A percentile compares a stretch with the other conserved stretches of the same genome.
These are phyloP conservation scores for Cochlearia excelsa DNA, from an alignment of 345 rosid species.

Conservation along the genomic window DNA sequence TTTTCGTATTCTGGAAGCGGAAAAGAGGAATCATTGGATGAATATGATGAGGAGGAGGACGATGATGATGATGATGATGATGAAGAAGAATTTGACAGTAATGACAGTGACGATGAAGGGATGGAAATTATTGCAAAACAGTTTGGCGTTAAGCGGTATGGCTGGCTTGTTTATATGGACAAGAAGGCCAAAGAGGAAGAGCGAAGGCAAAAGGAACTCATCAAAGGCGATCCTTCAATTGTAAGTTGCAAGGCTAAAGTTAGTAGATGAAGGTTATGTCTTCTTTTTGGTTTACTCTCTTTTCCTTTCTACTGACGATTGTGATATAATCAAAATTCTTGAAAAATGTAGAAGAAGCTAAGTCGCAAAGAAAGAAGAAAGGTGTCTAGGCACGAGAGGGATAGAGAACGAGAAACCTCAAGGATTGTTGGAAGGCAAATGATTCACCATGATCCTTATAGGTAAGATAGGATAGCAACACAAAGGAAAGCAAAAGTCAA, in stretches of 20 bases:
- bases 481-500: background rate
- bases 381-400: conserved; percentile 92
- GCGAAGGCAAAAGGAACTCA: conserved; percentile 86
- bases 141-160: conserved; percentile 88
- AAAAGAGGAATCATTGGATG: conserved; percentile 54
- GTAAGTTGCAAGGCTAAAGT: conserved; percentile 49
- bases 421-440: conserved; percentile 60
- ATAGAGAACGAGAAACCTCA: conserved; percentile 80
- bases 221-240: conserved; percentile 95
- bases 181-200: conserved; percentile 93
- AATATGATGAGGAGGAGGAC: conserved; percentile 57
- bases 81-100: conserved; percentile 86
- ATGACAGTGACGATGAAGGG: conserved; percentile 90
- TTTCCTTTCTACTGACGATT: conserved; percentile 11
- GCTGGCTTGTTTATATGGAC: conserved; percentile 98
- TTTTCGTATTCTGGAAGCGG: conserved; percentile 79
- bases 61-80: conserved; percentile 82
- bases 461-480: conserved; percentile 39
- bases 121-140: conserved; percentile 92
- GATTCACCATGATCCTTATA: conserved; percentile 83
- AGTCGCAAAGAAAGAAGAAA: conserved; percentile 99
- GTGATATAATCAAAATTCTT: conserved; percentile 24
- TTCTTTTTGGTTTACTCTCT: conserved; percentile 7
- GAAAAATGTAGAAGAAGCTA: conserved; percentile 64
- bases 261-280: conserved; percentile 8